Conservation (phyloP, 306 rosid species). For the Dryas drummondii region DNA sequence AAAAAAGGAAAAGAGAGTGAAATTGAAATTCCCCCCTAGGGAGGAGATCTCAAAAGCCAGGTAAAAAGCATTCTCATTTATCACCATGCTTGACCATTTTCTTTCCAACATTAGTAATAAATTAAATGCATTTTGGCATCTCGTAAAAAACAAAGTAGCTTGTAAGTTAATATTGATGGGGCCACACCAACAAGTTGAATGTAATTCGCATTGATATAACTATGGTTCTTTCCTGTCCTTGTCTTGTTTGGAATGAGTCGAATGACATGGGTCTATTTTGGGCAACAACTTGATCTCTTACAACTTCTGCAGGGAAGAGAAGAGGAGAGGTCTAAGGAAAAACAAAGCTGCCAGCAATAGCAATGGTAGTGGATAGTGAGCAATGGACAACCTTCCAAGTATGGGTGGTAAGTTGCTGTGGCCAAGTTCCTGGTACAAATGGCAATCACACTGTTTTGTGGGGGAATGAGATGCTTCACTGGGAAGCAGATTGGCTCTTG, state of each 20-base stretch:
- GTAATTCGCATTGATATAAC: neutral
- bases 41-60: slow-evolving; percentile 72
- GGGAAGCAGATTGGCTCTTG: neutral
- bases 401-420: too few species aligned
- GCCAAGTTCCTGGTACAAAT: neutral
- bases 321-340: slow-evolving; percentile 57
- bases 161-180: neutral
- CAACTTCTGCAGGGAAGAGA: slow-evolving; percentile 72
- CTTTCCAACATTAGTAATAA: neutral
- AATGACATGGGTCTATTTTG: neutral
- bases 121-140: neutral
- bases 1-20: slow-evolving; percentile 43
- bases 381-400: neutral
- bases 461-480: neutral
- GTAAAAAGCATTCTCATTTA: slow-evolving; percentile 30
- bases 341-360: slow-evolving; percentile 30
- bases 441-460: neutral
- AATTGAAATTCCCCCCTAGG: slow-evolving; percentile 52
- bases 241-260: neutral
- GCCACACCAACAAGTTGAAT: neutral
- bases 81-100: slow-evolving; percentile 8
- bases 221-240: neutral
- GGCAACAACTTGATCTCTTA: slow-evolving; percentile 7
- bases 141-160: neutral
- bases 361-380: slow-evolving; percentile 15